phyloP scores from a whole-genome alignment of 2,329 filamentous ascomycete genomes.

The Xylaria sp. region DNA sequence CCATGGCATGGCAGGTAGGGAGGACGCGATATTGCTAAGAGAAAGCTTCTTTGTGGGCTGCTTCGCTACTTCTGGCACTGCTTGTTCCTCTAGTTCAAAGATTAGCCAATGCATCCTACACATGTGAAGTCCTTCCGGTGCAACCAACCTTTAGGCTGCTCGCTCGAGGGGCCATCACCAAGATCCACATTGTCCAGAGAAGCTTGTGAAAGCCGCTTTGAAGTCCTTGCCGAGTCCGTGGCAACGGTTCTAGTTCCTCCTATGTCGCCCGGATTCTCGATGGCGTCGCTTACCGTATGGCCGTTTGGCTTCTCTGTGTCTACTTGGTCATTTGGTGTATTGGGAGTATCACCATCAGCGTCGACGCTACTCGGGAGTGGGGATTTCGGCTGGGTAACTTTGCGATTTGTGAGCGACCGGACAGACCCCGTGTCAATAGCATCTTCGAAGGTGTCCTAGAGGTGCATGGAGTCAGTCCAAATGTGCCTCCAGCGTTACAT shows the following conservation, averaged over 20 bases:
- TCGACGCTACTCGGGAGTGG: constrained; percentile 42
- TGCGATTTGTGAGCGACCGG: constrained; percentile 71
- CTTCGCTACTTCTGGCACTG: constrained; percentile 39
- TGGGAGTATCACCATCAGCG: constrained; percentile 43
- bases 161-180: constrained; percentile 63
- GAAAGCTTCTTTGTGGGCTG: constrained; percentile 65
- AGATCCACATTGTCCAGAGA: constrained; percentile 74
- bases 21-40: constrained; percentile 76
- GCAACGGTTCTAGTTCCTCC: constrained; percentile 9
- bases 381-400: constrained; percentile 52
- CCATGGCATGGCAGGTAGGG: constrained; percentile 79
- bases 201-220: constrained; percentile 59
- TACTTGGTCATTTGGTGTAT: constrained; percentile 38
- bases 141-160: constrained; percentile 46
- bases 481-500: constrained; percentile 8
- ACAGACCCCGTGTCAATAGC: constrained; percentile 74
- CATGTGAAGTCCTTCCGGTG: neutral
- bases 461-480: constrained; percentile 35
- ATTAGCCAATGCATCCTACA: constrained; percentile 27
- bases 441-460: constrained; percentile 84
- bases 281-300: constrained; percentile 36
- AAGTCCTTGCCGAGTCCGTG: constrained; percentile 54
- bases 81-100: constrained; percentile 45
- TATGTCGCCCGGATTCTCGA: constrained; percentile 38
- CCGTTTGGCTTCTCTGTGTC: constrained; percentile 44